Evolutionary conservation across 306 rosid species (phyloP).

Genomic region (Trichosanthes truncata): DNA sequence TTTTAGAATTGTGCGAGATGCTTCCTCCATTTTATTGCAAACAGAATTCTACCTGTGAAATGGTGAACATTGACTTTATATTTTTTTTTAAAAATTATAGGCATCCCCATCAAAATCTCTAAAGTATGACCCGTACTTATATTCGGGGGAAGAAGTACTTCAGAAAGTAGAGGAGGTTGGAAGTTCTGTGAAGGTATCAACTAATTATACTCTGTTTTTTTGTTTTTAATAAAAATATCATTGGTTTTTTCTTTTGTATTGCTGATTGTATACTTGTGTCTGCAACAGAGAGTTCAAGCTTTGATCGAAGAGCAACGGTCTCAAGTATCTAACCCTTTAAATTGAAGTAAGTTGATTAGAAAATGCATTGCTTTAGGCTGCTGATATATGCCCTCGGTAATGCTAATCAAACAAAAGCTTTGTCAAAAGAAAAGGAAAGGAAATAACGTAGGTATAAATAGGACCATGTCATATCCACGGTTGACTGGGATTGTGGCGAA

Average conservation of each 20-base stretch:
- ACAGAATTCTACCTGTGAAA: not conserved
- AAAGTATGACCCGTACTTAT: slow-evolving; percentile 35
- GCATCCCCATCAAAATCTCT: slow-evolving; percentile 55
- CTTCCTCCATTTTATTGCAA: not conserved
- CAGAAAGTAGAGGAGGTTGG: slow-evolving; percentile 93
- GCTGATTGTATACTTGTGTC: slow-evolving; percentile 21
- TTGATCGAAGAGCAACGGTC: slow-evolving; percentile 52
- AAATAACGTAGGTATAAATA: not conserved
- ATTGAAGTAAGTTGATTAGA: slow-evolving; percentile 34
- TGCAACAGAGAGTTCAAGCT: slow-evolving; percentile 62
- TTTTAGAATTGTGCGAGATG: not conserved
- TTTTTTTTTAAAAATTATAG: slow-evolving; percentile 22
- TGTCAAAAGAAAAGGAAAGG: not conserved
- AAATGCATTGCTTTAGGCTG: not conserved
- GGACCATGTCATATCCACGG: not conserved
- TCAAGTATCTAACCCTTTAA: slow-evolving; percentile 35
- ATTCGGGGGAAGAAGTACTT: slow-evolving; percentile 47
- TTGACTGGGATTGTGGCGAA: not conserved
- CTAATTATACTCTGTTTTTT: not conserved
- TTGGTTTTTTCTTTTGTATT: slow-evolving; percentile 10
- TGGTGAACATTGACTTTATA: not conserved
- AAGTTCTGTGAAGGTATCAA: slow-evolving; percentile 73
- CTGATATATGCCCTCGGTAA: not conserved
- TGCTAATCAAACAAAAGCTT: not conserved
- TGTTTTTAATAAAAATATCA: not conserved